Percentiles rank a stretch among this genome's conserved stretches.
phyloP scores from a whole-genome alignment of 495 filamentous ascomycete genomes.

The Hamigera avellanea region DNA sequence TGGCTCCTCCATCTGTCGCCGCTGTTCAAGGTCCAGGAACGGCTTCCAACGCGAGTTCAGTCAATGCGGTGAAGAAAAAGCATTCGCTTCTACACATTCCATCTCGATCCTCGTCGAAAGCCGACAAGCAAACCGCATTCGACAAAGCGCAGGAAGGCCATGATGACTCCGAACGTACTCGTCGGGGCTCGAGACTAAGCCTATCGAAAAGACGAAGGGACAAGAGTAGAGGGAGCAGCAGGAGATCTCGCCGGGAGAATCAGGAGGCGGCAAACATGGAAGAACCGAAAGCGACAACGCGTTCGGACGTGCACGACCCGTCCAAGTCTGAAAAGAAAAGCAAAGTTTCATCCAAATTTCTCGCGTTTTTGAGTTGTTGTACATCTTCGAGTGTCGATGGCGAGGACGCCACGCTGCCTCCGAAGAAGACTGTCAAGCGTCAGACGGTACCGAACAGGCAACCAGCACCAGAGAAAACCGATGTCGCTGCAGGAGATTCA shows the following conservation, averaged over 20 bases:
- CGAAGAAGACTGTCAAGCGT: slow-evolving; percentile 53
- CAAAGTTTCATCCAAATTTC: slow-evolving; percentile 36
- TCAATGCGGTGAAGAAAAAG: slow-evolving; percentile 39
- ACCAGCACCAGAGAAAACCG: slow-evolving; percentile 39
- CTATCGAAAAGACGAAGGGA: slow-evolving; percentile 55
- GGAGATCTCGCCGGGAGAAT: slow-evolving; percentile 37
- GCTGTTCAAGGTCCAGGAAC: slow-evolving; percentile 8
- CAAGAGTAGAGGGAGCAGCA: slow-evolving; percentile 56
- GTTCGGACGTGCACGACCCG: slow-evolving; percentile 18
- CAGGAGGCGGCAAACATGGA: slow-evolving; percentile 30
- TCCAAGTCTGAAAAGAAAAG: slow-evolving; percentile 52
- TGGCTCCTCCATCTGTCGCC: slow-evolving; percentile 11
- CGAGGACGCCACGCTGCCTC: slow-evolving; percentile 48
- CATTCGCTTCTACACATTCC: slow-evolving; percentile 48
- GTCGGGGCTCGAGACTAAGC: slow-evolving; percentile 56
- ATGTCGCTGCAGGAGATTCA: slow-evolving; percentile 37
- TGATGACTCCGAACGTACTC: slow-evolving; percentile 48
- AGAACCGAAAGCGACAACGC: slow-evolving; percentile 18
- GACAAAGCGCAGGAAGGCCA: slow-evolving; percentile 55
- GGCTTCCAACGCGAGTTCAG: slow-evolving; percentile 2
- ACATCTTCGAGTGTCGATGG: slow-evolving; percentile 51
- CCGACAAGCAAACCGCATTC: slow-evolving; percentile 46
- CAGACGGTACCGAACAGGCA: slow-evolving; percentile 42
- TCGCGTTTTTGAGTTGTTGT: slow-evolving; percentile 74
- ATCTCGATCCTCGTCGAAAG: slow-evolving; percentile 57